Evolutionary conservation across 352 stramenopile genomes (phyloP).

Genomic region (Pythium aquatile): DNA sequence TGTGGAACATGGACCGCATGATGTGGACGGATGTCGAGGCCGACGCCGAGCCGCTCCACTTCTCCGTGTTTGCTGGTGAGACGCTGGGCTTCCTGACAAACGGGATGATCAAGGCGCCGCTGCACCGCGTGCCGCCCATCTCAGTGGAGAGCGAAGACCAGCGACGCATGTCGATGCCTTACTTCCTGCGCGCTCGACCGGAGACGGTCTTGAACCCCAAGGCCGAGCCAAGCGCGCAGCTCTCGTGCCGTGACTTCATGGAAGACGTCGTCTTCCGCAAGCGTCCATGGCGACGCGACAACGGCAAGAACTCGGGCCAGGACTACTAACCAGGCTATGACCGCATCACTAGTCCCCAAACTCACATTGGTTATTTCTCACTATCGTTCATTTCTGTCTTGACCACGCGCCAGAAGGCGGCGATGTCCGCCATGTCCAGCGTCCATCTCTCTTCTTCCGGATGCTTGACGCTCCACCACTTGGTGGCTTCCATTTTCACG

Average conservation of each 20-base stretch:
- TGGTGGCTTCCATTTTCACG: slow-evolving; percentile 5
- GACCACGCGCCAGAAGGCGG: slow-evolving; percentile 53
- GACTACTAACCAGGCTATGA: slow-evolving; percentile 41
- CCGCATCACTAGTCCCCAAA: neutral
- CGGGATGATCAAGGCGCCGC: slow-evolving; percentile 61
- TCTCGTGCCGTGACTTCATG: slow-evolving; percentile 83
- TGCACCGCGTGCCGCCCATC: slow-evolving; percentile 78
- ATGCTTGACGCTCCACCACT: slow-evolving; percentile 27
- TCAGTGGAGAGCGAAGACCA: slow-evolving; percentile 50
- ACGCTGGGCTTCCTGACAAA: slow-evolving; percentile 75
- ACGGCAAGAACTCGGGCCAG: slow-evolving; percentile 36
- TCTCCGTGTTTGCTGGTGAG: slow-evolving; percentile 81
- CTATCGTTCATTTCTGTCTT: slow-evolving; percentile 2
- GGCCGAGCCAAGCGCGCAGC: slow-evolving; percentile 30
- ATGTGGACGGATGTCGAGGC: slow-evolving; percentile 73
- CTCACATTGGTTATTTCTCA: neutral
- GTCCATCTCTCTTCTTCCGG: slow-evolving; percentile 1
- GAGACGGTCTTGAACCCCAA: slow-evolving; percentile 59
- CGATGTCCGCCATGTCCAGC: slow-evolving; percentile 35
- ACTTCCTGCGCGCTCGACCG: slow-evolving; percentile 66
- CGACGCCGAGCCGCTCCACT: slow-evolving; percentile 53
- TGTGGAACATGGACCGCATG: slow-evolving; percentile 88
- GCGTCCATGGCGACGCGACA: slow-evolving; percentile 63
- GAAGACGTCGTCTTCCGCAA: slow-evolving; percentile 79
- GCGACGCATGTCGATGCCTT: slow-evolving; percentile 87